Conservation (phyloP, 441 rosid species). For the Kokia cookei region DNA sequence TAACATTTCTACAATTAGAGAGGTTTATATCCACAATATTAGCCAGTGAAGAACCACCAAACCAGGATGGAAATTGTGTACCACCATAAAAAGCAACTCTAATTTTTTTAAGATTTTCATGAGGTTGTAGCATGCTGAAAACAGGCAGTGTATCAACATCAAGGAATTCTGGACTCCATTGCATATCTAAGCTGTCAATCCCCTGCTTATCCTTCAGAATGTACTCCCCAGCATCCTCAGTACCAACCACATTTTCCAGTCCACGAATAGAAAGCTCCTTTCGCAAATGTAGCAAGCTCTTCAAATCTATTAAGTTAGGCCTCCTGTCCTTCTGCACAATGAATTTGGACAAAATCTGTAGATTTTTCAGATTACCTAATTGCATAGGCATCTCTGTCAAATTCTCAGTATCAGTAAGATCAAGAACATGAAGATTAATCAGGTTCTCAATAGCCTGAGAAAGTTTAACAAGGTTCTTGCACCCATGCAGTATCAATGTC, state of each 20-base stretch:
- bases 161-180: neutral
- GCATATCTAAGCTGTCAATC: conserved; percentile 6
- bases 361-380: neutral
- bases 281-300: neutral
- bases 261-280: conserved; percentile 2
- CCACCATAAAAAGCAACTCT: conserved; percentile 12
- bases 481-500: conserved; percentile 9
- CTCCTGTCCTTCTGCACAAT: neutral
- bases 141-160: conserved; percentile 2
- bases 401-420: neutral
- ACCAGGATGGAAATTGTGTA: conserved; percentile 17
- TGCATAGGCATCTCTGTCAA: conserved; percentile 4
- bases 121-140: conserved; percentile 14
- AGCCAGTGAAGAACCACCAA: conserved; percentile 4
- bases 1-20: conserved; percentile 1
- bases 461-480: conserved; percentile 4
- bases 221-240: conserved; percentile 4
- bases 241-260: conserved; percentile 6
- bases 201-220: conserved; percentile 11
- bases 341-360: conserved; percentile 8
- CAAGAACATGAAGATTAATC: conserved; percentile 7
- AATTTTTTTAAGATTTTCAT: conserved; percentile 11
- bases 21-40: neutral
- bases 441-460: conserved; percentile 7
- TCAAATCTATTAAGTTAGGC: conserved; percentile 1